Evolutionary conservation across 2,329 filamentous ascomycete species (phyloP).

Genomic region (Curvularia hawaiiensis): DNA sequence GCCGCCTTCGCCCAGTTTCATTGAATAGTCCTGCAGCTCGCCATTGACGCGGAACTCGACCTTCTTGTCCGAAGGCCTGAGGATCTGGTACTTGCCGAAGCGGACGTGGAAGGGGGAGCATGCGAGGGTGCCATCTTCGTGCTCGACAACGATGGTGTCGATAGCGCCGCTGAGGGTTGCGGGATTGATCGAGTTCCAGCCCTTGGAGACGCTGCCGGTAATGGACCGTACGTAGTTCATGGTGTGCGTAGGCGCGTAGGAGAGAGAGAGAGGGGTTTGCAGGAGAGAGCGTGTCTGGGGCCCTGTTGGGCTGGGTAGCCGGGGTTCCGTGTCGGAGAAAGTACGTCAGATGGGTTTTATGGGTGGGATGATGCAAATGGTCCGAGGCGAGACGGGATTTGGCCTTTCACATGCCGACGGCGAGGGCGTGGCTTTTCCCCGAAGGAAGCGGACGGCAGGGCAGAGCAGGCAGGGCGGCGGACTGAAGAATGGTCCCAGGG

Average conservation of each 20-base stretch:
- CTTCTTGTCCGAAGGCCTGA: conserved; percentile 97
- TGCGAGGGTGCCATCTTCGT: conserved; percentile 83
- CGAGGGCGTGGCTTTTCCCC: background rate
- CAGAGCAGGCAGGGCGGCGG: background rate
- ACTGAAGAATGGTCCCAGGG: background rate
- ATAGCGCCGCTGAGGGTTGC: conserved; percentile 97
- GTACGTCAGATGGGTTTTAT: conserved; percentile 10
- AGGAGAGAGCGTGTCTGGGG: conserved; percentile 1
- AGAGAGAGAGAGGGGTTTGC: background rate
- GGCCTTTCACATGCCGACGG: conserved; percentile 14
- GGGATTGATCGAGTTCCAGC: conserved; percentile 99
- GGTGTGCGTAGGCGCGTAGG: conserved; percentile 32
- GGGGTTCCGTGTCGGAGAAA: background rate
- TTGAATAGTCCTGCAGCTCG: conserved; percentile 87
- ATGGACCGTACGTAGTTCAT: conserved; percentile 99
- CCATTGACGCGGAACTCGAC: conserved; percentile 98
- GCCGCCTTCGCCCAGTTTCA: conserved; percentile 97
- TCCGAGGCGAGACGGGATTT: background rate
- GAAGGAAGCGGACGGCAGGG: background rate
- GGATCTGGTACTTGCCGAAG: conserved; percentile 96
- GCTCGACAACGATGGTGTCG: conserved; percentile 97
- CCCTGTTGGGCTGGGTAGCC: conserved; percentile 5
- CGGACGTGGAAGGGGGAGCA: conserved; percentile 99
- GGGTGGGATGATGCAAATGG: background rate
- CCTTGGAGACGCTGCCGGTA: conserved; percentile 93